Evolutionary conservation across 2,329 filamentous ascomycete species (phyloP).

Genomic region (Chalara sp.): DNA sequence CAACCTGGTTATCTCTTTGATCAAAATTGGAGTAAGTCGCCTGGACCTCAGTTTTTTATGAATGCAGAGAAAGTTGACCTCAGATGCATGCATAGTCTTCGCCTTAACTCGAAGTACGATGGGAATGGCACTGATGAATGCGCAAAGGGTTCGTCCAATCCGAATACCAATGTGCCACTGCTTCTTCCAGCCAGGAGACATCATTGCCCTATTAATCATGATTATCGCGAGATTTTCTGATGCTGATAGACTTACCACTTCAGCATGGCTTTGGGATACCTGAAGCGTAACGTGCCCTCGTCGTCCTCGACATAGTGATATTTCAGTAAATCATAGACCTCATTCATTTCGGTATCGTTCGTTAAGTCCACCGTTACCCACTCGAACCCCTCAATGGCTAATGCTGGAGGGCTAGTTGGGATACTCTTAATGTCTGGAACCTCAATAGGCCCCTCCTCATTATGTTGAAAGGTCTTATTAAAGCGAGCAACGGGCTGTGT

Average conservation of each 20-base stretch:
- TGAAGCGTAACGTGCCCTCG: constrained; percentile 95
- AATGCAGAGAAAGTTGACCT: constrained; percentile 97
- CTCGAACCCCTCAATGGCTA: constrained; percentile 78
- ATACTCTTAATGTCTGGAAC: constrained; percentile 75
- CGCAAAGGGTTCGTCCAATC: constrained; percentile 77
- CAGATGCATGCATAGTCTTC: constrained; percentile 69
- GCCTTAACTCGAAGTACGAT: constrained; percentile 74
- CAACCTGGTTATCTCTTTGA: constrained; percentile 92
- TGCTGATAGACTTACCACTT: constrained; percentile 60
- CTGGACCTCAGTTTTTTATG: constrained; percentile 97
- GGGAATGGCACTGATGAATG: constrained; percentile 92
- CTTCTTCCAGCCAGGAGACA: constrained; percentile 88
- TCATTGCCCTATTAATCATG: constrained; percentile 64
- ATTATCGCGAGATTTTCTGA: not conserved
- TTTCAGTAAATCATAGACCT: constrained; percentile 85
- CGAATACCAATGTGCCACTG: constrained; percentile 95
- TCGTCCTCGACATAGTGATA: constrained; percentile 97
- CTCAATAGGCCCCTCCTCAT: constrained; percentile 78
- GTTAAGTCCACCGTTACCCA: constrained; percentile 89
- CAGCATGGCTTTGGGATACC: constrained; percentile 83
- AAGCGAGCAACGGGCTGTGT: constrained; percentile 94
- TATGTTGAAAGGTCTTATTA: constrained; percentile 45
- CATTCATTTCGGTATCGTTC: constrained; percentile 70
- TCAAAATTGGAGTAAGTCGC: constrained; percentile 85
- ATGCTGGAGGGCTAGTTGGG: constrained; percentile 62